These are phyloP conservation scores for Carex myosuroides DNA, from an alignment of 176 grass and related monocot genomes.

Conservation along the genomic window DNA sequence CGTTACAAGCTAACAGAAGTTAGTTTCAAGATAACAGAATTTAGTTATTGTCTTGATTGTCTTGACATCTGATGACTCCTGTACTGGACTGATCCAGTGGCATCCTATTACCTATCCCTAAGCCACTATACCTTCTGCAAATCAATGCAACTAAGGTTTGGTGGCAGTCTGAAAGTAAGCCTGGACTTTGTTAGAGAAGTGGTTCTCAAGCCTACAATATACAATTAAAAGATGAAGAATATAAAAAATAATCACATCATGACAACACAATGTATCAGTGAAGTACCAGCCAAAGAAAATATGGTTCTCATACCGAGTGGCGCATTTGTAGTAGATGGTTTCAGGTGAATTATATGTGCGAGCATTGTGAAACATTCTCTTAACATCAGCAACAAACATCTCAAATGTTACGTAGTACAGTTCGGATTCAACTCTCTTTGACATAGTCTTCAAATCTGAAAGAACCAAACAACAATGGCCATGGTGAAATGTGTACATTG, in stretches of 20 bases:
- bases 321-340: slow-evolving; percentile 95
- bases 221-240: slow-evolving; percentile 9
- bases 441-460: slow-evolving; percentile 95
- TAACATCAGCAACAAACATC: slow-evolving; percentile 93
- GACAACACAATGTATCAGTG: not conserved
- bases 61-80: no score
- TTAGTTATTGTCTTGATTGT: no score
- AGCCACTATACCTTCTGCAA: not conserved
- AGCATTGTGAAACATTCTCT: slow-evolving; percentile 88
- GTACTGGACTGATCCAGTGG: no score
- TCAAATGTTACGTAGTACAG: slow-evolving; percentile 97
- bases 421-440: slow-evolving; percentile 77
- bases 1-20: no score
- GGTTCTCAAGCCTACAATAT: slow-evolving; percentile 59
- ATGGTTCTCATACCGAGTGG: slow-evolving; percentile 51
- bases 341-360: slow-evolving; percentile 94
- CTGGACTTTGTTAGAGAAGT: slow-evolving; percentile 62
- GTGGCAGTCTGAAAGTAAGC: slow-evolving; percentile 50
- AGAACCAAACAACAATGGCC: slow-evolving; percentile 10
- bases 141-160: slow-evolving; percentile 47
- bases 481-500: not conserved
- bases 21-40: no score
- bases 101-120: not conserved
- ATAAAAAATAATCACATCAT: not conserved
- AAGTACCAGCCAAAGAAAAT: not conserved